phyloP scores from a whole-genome alignment of 2,329 filamentous ascomycete species.

The Phaeoacremonium minimum region DNA sequence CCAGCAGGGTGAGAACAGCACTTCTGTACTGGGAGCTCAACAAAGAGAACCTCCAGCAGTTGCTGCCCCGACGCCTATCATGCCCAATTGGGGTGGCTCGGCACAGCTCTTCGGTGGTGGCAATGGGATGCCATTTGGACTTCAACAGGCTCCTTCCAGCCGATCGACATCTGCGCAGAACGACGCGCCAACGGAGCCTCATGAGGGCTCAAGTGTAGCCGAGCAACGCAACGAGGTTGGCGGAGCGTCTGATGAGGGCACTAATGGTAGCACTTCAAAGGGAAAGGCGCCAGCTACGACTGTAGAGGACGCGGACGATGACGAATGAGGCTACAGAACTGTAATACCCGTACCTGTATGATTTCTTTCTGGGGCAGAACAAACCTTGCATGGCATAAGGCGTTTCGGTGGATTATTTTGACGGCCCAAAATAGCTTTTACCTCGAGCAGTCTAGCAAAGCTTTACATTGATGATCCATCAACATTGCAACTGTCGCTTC shows the following conservation, averaged over 20 bases:
- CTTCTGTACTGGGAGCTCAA: too few relatives aligned
- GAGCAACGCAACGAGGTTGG: background rate
- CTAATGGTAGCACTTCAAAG: slow-evolving; percentile 21
- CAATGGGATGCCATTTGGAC: slow-evolving; percentile 11
- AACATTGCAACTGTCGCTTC: too few relatives aligned
- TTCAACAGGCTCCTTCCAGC: slow-evolving; percentile 11
- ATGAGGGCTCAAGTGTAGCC: background rate
- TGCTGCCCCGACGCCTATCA: slow-evolving; percentile 41
- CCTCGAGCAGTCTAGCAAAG: too few relatives aligned
- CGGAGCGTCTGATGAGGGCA: slow-evolving; percentile 6
- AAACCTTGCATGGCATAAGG: too few relatives aligned
- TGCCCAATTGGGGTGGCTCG: slow-evolving; percentile 47
- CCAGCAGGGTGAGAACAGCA: too few relatives aligned
- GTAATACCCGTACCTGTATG: too few relatives aligned
- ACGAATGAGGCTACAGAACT: too few relatives aligned
- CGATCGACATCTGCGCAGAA: slow-evolving; percentile 2
- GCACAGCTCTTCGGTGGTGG: slow-evolving; percentile 41
- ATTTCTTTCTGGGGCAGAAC: too few relatives aligned
- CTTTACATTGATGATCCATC: too few relatives aligned
- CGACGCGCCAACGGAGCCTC: background rate
- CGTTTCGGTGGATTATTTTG: too few relatives aligned
- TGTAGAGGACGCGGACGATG: slow-evolving; percentile 8
- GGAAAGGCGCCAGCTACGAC: slow-evolving; percentile 7
- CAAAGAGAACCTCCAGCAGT: slow-evolving; percentile 25
- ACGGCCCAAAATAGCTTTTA: too few relatives aligned